phyloP scores from a whole-genome alignment of 2,329 filamentous ascomycete species.

The Ophiostoma tasmaniense region DNA sequence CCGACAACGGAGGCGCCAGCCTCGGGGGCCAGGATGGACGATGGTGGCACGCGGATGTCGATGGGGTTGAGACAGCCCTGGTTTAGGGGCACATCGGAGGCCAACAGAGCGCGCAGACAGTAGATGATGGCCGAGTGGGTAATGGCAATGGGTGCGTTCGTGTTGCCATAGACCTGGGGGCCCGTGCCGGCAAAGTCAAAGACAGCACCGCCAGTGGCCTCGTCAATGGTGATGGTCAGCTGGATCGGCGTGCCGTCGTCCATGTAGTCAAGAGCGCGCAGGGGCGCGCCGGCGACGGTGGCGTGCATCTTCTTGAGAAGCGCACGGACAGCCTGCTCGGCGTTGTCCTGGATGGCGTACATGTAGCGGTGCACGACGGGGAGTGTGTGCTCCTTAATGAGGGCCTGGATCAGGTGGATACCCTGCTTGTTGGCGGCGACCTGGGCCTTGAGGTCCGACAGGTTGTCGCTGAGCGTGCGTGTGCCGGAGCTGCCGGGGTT shows the following conservation, averaged over 20 bases:
- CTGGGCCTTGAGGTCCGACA: slow-evolving; percentile 68
- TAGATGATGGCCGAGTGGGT: slow-evolving; percentile 31
- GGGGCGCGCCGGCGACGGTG: slow-evolving; percentile 34
- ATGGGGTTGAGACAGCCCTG: slow-evolving; percentile 32
- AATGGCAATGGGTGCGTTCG: slow-evolving; percentile 19
- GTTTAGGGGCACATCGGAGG: slow-evolving; percentile 33
- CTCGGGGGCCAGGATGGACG: slow-evolving; percentile 29
- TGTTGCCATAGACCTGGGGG: slow-evolving; percentile 16
- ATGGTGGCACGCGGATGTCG: slow-evolving; percentile 27
- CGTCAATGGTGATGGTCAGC: slow-evolving; percentile 28
- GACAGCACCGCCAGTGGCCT: slow-evolving; percentile 26
- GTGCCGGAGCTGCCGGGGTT: slow-evolving; percentile 63
- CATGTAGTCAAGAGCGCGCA: slow-evolving; percentile 32
- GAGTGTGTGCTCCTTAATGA: slow-evolving; percentile 67
- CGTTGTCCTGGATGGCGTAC: slow-evolving; percentile 67
- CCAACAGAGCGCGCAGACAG: slow-evolving; percentile 30
- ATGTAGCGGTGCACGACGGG: slow-evolving; percentile 66
- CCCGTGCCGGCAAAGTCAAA: slow-evolving; percentile 33
- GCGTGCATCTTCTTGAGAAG: slow-evolving; percentile 57
- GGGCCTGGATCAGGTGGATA: slow-evolving; percentile 59
- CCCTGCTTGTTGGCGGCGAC: slow-evolving; percentile 68
- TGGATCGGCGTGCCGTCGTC: slow-evolving; percentile 32
- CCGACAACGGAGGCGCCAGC: slow-evolving; percentile 24
- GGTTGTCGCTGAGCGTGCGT: slow-evolving; percentile 62
- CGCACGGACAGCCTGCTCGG: slow-evolving; percentile 61